Evolutionary conservation across 805 yeast species (phyloP).

Genomic region (Blastobotrys americana): DNA sequence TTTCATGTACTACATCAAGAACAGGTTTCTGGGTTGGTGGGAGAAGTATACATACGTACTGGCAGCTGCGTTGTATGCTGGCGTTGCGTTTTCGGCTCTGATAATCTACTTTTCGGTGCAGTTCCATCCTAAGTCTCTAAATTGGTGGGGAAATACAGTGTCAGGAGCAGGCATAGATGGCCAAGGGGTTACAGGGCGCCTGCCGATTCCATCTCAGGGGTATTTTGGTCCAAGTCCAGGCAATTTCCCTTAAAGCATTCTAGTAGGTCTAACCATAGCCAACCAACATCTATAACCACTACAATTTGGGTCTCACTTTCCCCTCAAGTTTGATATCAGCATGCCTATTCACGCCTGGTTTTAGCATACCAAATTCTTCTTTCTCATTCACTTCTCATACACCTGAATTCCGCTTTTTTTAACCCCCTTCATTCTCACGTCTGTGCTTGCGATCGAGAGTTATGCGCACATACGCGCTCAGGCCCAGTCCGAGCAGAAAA

Average conservation of each 20-base stretch:
- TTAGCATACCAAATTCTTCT: no score
- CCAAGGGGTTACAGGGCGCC: constrained; percentile 6
- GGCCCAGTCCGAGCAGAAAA: no score
- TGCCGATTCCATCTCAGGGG: constrained; percentile 16
- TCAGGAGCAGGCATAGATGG: constrained; percentile 17
- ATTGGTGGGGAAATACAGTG: constrained; percentile 45
- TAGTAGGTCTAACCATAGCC: no score
- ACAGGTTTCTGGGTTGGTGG: constrained; percentile 44
- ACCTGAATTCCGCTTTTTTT: no score
- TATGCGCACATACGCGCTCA: no score
- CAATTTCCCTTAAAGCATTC: constrained; percentile 12
- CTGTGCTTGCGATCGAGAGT: no score
- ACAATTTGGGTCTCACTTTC: no score
- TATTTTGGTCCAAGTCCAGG: constrained; percentile 19
- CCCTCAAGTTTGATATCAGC: no score
- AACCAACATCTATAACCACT: no score
- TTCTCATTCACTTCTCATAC: no score
- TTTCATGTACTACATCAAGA: constrained; percentile 24
- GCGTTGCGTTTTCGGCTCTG: constrained; percentile 43
- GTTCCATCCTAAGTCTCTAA: constrained; percentile 28
- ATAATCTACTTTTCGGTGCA: constrained; percentile 39
- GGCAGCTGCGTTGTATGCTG: constrained; percentile 43
- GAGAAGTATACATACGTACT: constrained; percentile 45
- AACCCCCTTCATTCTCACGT: no score
- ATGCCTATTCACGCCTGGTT: no score